Conservation (phyloP, 2,329 filamentous ascomycete genomes). For the Fusarium citri region DNA sequence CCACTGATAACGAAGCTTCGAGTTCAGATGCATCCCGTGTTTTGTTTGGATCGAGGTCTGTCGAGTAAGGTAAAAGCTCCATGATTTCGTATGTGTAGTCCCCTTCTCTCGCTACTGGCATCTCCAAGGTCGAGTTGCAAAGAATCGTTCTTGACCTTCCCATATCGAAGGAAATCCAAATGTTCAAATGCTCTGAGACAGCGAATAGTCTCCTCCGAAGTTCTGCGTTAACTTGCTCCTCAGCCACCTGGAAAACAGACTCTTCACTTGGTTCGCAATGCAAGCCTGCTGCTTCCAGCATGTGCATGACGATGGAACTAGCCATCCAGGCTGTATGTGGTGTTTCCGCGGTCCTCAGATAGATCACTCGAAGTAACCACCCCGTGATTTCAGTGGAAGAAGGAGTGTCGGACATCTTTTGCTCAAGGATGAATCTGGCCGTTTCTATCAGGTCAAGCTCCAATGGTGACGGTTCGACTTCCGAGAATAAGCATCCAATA, state of each 20-base stretch:
- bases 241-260: conserved; percentile 42
- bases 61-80: conserved; percentile 64
- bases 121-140: conserved; percentile 57
- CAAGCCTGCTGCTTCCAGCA: conserved; percentile 65
- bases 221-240: conserved; percentile 51
- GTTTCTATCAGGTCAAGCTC: conserved; percentile 61
- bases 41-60: conserved; percentile 64
- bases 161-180: conserved; percentile 70
- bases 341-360: conserved; percentile 64
- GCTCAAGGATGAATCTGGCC: conserved; percentile 60
- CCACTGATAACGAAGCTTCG: conserved; percentile 54
- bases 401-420: conserved; percentile 49
- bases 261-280: conserved; percentile 53
- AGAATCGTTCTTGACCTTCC: conserved; percentile 64
- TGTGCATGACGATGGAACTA: conserved; percentile 67
- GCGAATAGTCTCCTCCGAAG: conserved; percentile 58
- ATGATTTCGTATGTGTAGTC: conserved; percentile 62
- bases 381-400: conserved; percentile 57
- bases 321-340: conserved; percentile 69
- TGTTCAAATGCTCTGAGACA: conserved; percentile 67
- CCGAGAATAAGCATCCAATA: conserved; percentile 64
- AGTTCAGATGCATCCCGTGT: conserved; percentile 56
- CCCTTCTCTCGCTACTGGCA: conserved; percentile 53
- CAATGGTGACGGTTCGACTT: conserved; percentile 52
- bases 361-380: conserved; percentile 65